Base-by-base conservation (phyloP, 768 basidiomycete species). In the Lentinula aciculospora region DNA sequence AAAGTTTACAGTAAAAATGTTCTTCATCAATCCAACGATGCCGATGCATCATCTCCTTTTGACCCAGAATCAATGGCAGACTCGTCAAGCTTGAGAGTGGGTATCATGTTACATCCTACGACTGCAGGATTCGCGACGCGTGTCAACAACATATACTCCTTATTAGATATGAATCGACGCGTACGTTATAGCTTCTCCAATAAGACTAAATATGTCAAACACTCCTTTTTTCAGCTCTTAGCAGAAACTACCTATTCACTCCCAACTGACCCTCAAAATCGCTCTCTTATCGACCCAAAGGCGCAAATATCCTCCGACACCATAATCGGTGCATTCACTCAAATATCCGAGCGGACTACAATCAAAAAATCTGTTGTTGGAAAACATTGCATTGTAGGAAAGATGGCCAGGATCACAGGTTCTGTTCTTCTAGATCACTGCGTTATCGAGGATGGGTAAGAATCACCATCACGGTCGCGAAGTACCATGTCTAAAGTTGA, bases 351-450 rank as follows among this genome's bases (percentile, higher is more conserved):
- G 66, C 82, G 84, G 49, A 82, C 88, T 9, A 85, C 76, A 25
- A 86, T 97, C 66, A 96, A 93, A 68, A 84, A 84, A 64, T 85
- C 83, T 2, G 77, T 91, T 17, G 81, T 94, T 29, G 92, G 92
- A 8, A 79, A 86, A 58, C 93, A 95, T 67, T 94, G 92, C 62
- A 73, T 85, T 15, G 88, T 95, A 54, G 92, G 92, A 2, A 88
- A 83, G 68, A 87, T 87, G 77, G 88, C 81, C n/a, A 91, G 85
- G 69, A 84, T 98, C 47, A 78, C 77, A 2, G 89, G 90, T 10
- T 94, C 89, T 62, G 81, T 96, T 6, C 68, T 98, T 23, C 77
- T 94, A 62, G 95, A 97, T 66, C 94, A 96, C 65, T 95, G 94
- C 64, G 80, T 90, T 3, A 74, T 98, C 12, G 89, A 82, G 42